phyloP scores from a whole-genome alignment of 345 rosid genomes.

The Moringa oleifera region DNA sequence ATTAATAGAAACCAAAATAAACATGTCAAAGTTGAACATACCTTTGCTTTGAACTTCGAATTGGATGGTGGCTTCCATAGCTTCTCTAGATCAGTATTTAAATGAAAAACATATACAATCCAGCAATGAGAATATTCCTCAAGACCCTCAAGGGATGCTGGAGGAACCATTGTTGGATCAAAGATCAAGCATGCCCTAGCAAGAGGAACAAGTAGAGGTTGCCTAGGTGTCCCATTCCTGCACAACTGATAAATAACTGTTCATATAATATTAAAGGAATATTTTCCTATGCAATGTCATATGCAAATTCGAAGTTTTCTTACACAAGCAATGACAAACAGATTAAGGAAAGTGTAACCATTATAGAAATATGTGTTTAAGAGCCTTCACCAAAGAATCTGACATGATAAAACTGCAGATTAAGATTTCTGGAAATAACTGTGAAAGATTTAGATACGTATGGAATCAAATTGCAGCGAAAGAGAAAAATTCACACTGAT shows the following conservation, averaged over 20 bases:
- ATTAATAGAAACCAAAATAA: background rate
- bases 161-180: conserved; percentile 70
- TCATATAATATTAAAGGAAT: background rate
- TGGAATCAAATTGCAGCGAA: background rate
- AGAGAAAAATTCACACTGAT: too few relatives aligned
- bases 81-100: conserved; percentile 87
- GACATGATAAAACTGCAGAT: background rate
- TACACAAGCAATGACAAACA: too few relatives aligned
- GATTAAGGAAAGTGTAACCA: background rate
- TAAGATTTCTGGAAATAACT: too few relatives aligned
- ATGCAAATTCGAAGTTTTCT: too few relatives aligned
- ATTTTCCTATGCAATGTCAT: background rate
- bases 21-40: conserved; percentile 5
- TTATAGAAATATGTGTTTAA: background rate
- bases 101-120: conserved; percentile 87
- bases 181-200: conserved; percentile 76
- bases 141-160: conserved; percentile 92
- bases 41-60: conserved; percentile 94
- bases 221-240: conserved; percentile 95
- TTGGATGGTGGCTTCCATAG: conserved; percentile 84
- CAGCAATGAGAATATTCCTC: conserved; percentile 90
- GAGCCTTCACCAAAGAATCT: background rate
- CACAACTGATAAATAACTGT: conserved; percentile 9
- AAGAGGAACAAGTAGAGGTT: conserved; percentile 80
- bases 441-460: background rate